Conservation (phyloP, 1,284 basidiomycete genomes). For the Ceratobasidium papillatum region DNA sequence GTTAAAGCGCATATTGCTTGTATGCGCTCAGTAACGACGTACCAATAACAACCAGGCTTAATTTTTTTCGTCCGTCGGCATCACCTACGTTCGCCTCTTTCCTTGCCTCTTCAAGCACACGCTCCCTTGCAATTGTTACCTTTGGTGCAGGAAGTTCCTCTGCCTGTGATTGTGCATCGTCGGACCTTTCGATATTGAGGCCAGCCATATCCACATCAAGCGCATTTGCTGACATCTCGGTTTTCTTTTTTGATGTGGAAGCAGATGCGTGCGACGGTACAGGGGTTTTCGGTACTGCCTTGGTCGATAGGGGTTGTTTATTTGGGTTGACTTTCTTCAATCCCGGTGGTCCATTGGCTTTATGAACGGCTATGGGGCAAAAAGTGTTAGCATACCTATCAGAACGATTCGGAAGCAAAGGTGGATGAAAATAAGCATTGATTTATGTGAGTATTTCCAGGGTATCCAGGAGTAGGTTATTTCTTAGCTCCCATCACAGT, state of each 20-base stretch:
- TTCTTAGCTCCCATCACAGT: conserved; percentile 24
- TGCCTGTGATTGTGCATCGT: conserved; percentile 54
- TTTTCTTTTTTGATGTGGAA: conserved; percentile 35
- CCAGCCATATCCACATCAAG: conserved; percentile 75
- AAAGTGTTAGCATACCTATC: background rate
- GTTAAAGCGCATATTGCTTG: background rate
- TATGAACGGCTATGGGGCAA: conserved; percentile 15
- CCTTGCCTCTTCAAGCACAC: conserved; percentile 83
- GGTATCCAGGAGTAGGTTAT: background rate
- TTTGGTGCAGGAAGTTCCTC: conserved; percentile 67
- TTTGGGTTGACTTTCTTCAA: conserved; percentile 37
- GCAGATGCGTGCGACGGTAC: conserved; percentile 13
- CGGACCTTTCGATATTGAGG: conserved; percentile 68
- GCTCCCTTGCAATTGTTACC: conserved; percentile 79
- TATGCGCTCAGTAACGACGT: conserved; percentile 49
- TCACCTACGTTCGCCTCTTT: conserved; percentile 63
- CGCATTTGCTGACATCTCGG: conserved; percentile 42
- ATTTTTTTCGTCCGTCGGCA: conserved; percentile 67
- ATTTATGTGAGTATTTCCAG: conserved; percentile 11
- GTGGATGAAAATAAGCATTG: conserved; percentile 4
- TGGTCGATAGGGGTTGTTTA: conserved; percentile 43
- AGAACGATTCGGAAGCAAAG: background rate
- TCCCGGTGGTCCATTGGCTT: conserved; percentile 26
- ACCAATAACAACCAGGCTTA: conserved; percentile 96
- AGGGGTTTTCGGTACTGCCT: conserved; percentile 10